These are phyloP conservation scores for Lasiosphaeria ovina DNA, from an alignment of 495 filamentous ascomycete species.

Conservation along the genomic window DNA sequence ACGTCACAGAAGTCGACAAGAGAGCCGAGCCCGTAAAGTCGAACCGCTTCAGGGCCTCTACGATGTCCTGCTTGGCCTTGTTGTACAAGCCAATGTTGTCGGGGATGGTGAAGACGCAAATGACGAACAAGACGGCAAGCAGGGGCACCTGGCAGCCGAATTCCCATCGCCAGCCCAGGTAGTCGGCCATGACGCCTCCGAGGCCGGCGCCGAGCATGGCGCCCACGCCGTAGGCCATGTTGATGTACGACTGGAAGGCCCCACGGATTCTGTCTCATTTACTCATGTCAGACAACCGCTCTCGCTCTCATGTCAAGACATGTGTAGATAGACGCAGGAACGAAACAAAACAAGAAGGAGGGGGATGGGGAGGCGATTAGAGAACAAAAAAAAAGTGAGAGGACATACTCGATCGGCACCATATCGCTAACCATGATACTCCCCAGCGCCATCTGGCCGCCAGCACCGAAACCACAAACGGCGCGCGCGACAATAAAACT, in stretches of 20 bases:
- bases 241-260: constrained; percentile 74
- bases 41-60: constrained; percentile 61
- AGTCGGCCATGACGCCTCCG: constrained; percentile 71
- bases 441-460: constrained; percentile 69
- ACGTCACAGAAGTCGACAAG: constrained; percentile 61
- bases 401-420: constrained; percentile 65
- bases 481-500: constrained; percentile 73
- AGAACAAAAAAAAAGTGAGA: not conserved
- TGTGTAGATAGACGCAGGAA: not conserved
- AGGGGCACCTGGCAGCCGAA: constrained; percentile 65
- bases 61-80: constrained; percentile 47
- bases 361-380: not conserved
- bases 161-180: constrained; percentile 72
- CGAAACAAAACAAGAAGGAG: not conserved
- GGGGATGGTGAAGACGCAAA: constrained; percentile 59
- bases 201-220: constrained; percentile 67
- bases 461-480: constrained; percentile 71
- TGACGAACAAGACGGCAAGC: constrained; percentile 57
- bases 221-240: constrained; percentile 61
- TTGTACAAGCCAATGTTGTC: constrained; percentile 55
- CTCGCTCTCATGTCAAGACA: not conserved
- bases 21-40: constrained; percentile 66
- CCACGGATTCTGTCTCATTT: constrained; percentile 50
- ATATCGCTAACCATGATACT: constrained; percentile 73
- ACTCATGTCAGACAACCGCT: not conserved